Base-by-base conservation (phyloP, 176 grass and related monocot genomes). In the Oryza brachyantha region DNA sequence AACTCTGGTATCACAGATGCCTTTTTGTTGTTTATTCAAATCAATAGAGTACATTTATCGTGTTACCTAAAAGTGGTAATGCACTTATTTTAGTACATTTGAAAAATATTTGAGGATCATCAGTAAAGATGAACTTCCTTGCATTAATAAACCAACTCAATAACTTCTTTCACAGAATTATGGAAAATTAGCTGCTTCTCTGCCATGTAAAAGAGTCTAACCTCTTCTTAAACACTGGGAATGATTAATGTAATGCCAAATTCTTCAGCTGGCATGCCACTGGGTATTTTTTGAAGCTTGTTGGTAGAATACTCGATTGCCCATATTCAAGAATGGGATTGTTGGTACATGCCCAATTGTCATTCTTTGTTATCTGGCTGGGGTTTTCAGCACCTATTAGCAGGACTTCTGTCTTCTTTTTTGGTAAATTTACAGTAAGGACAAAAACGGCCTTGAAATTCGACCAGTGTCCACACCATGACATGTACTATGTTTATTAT, bases 21-120 rank as follows among this genome's bases (percentile, higher is more conserved):
- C 7, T 28, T 57, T 64, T 36, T 74, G 62, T 77, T 81, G 21
- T 67, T 77, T 77, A 29, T 60, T 79, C 13, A 77, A 87, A 46
- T 64, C 57, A 72, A 64, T 77, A 77, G 67, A 52, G 55, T 82
- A 64, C 70, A 76, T 3, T 8, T 52, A 52, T 6, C 48, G 19
- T 55, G 50, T 60, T 3, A 14, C 24, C 31, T 24, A 1, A 57
- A 22, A 57, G 3, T 57, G 52, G 19, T 57, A 57, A 21, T 4
- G n/a, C 52, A 57, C 0, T 57, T 52, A 21, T 52, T 19, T 21
- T 43, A 34, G 11, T 34, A 26, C 26, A 66, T 29, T 61, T 27
- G 13, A 41, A 31, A 29, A 77, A 39, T 73, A 28, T 24, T 4
- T 64, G 21, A 64, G 24, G 52, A 38, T 50, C 10, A 40, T 11